A percentile compares a stretch with the other conserved stretches of the same genome.
phyloP scores from a whole-genome alignment of 2,329 filamentous ascomycete species.

The Fusarium pseudograminearum region DNA sequence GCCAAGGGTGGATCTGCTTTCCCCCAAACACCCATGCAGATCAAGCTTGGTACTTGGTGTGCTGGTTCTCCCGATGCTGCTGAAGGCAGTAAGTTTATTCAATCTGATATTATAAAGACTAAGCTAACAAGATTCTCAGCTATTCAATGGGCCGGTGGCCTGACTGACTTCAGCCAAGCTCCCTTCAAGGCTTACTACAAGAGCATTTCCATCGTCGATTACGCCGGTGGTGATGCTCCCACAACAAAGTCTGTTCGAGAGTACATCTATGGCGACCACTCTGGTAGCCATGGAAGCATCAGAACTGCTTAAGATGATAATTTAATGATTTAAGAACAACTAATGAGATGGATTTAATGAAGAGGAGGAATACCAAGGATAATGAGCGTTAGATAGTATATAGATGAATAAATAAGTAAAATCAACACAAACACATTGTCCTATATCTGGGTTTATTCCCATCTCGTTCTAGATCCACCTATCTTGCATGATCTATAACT shows the following conservation, averaged over 20 bases:
- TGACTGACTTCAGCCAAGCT: constrained; percentile 58
- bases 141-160: constrained; percentile 75
- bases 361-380: constrained; percentile 13
- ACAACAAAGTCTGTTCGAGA: constrained; percentile 53
- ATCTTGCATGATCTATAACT: not conserved
- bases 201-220: constrained; percentile 59
- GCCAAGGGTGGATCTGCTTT: constrained; percentile 70
- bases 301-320: constrained; percentile 25
- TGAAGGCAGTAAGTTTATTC: constrained; percentile 63
- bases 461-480: not conserved
- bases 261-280: constrained; percentile 57
- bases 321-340: not conserved
- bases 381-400: constrained; percentile 16
- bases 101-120: not conserved
- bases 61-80: constrained; percentile 68
- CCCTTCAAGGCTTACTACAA: constrained; percentile 61
- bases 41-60: constrained; percentile 77
- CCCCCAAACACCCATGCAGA: constrained; percentile 78
- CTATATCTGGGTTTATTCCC: not conserved
- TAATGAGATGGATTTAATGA: constrained; percentile 30
- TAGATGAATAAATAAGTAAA: not conserved
- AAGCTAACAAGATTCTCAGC: constrained; percentile 49
- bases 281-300: constrained; percentile 59
- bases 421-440: not conserved
- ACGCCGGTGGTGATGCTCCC: constrained; percentile 54